Conservation (phyloP, 192 early-diverging fungal genomes). For the Mortierella hygrophila region DNA sequence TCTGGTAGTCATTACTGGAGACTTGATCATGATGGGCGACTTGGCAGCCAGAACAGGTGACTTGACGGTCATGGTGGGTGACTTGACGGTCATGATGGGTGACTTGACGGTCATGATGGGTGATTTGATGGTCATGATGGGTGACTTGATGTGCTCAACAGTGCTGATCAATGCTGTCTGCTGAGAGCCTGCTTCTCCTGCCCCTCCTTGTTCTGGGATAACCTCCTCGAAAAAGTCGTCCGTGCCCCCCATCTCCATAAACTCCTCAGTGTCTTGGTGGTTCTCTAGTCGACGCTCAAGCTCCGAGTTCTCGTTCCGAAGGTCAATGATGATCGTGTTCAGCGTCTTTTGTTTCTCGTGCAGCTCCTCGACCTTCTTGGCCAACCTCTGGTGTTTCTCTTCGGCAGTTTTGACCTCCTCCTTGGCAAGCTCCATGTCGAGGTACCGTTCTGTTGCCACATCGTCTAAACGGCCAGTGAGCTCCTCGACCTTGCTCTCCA, state of each 20-base stretch:
- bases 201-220: conserved; percentile 3
- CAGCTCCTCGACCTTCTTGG: not conserved
- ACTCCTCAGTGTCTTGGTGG: not conserved
- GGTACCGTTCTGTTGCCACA: conserved; percentile 25
- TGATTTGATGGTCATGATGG: not conserved
- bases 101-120: not conserved
- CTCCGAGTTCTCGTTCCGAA: conserved; percentile 16
- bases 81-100: not conserved
- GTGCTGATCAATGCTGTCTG: not conserved
- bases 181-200: not conserved
- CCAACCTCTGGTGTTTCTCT: not conserved
- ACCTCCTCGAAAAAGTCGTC: conserved; percentile 27
- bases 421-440: conserved; percentile 22
- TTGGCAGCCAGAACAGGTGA: too few species aligned
- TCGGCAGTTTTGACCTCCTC: conserved; percentile 21
- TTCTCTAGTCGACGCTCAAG: conserved; percentile 13
- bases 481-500: conserved; percentile 16
- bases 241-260: not conserved
- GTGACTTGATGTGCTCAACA: not conserved
- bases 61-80: not conserved
- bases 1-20: not conserved
- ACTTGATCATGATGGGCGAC: not conserved
- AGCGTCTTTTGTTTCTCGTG: not conserved
- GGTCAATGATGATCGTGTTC: conserved; percentile 6
- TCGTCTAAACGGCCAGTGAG: conserved; percentile 26